Conservation (phyloP, 768 basidiomycete genomes). For the Suillus ampliporus region DNA sequence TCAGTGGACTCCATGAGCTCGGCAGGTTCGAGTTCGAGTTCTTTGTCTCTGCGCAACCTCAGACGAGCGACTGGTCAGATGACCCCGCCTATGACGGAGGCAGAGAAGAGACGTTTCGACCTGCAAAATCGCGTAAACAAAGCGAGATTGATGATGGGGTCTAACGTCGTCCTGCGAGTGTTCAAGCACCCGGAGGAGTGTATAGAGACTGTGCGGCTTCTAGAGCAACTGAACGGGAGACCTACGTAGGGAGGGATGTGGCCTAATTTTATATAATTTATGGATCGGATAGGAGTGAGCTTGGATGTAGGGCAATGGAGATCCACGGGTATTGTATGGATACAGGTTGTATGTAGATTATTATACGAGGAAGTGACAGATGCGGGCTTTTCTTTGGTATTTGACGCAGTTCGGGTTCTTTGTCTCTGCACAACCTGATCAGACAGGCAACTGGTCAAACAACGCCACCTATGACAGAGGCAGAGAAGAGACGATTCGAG, state of each 20-base stretch:
- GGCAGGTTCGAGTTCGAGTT: conserved; percentile 25
- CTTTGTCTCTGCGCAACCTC: conserved; percentile 14
- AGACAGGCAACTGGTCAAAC: conserved; percentile 14
- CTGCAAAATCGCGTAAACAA: conserved; percentile 69
- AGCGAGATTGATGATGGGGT: conserved; percentile 64
- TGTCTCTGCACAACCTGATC: conserved; percentile 15
- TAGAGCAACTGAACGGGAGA: conserved; percentile 25
- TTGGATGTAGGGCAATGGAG: background rate
- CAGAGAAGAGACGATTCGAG: conserved; percentile 59
- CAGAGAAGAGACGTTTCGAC: conserved; percentile 59
- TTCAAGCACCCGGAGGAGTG: conserved; percentile 76
- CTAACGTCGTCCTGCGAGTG: conserved; percentile 61
- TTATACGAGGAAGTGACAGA: background rate
- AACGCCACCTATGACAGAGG: conserved; percentile 45
- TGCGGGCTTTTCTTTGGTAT: conserved; percentile 1
- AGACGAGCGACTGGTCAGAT: conserved; percentile 13
- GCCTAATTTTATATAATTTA: conserved; percentile 3
- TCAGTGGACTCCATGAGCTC: conserved; percentile 37
- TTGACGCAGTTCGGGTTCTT: conserved; percentile 26
- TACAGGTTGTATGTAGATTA: background rate
- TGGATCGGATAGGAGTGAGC: background rate
- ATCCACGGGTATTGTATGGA: conserved; percentile 8
- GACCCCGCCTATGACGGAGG: conserved; percentile 45
- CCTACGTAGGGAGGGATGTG: background rate
- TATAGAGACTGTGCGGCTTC: conserved; percentile 57